Conservation (phyloP, 208 protist genomes). For the Leishmania braziliensis region DNA sequence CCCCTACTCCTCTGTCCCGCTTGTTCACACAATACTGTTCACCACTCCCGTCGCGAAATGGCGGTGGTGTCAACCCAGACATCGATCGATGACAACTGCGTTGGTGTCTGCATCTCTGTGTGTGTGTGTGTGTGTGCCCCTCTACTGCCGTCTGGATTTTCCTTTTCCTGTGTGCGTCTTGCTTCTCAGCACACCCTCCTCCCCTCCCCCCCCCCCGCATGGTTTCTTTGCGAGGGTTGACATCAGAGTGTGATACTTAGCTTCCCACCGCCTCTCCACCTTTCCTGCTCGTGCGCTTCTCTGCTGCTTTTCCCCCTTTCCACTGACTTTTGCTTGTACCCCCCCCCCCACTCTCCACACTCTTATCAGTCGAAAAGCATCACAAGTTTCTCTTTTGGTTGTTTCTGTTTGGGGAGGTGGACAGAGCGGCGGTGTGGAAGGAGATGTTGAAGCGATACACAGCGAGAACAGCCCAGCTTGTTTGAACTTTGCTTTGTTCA, state of each 20-base stretch:
- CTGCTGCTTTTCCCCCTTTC: background rate
- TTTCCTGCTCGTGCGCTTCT: background rate
- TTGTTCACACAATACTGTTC: background rate
- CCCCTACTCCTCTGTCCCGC: background rate
- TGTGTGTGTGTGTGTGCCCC: background rate
- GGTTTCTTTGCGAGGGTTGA: background rate
- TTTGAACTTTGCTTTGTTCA: background rate
- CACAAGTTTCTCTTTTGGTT: background rate
- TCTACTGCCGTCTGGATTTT: background rate
- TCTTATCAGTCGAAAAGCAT: background rate
- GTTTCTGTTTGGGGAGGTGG: background rate
- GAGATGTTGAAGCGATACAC: background rate
- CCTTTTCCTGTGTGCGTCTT: background rate
- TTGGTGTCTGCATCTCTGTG: background rate
- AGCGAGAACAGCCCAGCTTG: background rate
- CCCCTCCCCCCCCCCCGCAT: background rate
- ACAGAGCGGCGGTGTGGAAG: background rate
- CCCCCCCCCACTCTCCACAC: background rate
- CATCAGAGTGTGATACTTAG: background rate
- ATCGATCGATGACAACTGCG: background rate
- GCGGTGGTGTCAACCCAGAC: background rate
- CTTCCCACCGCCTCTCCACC: background rate
- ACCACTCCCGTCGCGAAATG: background rate
- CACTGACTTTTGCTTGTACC: background rate
- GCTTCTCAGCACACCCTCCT: background rate